Percentiles rank a stretch among this genome's conserved stretches.
Conservation (phyloP, 441 rosid genomes). For the Manihot esculenta region DNA sequence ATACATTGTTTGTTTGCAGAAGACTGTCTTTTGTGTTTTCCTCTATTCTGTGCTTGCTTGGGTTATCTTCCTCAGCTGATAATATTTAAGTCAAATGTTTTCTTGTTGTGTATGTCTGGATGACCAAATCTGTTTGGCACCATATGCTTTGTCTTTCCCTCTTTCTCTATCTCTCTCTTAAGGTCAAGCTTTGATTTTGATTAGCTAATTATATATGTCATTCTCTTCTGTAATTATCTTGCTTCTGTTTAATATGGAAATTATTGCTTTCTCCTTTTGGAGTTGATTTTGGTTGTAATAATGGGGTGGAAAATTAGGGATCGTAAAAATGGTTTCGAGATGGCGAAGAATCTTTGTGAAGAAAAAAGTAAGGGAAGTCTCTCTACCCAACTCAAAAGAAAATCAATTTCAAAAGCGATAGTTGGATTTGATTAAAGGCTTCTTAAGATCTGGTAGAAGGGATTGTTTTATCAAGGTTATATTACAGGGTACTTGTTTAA, state of each 20-base stretch:
- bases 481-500: no score
- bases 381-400: no score
- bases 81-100: no score
- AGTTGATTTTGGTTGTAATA: not conserved
- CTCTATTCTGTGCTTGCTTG: slow-evolving; percentile 8
- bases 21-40: not conserved
- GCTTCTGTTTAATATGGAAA: not conserved
- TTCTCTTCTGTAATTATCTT: not conserved
- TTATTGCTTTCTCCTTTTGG: not conserved
- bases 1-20: slow-evolving; percentile 5
- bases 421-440: not conserved
- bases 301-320: not conserved
- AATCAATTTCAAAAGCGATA: no score
- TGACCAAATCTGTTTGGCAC: not conserved
- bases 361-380: not conserved
- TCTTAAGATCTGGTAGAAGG: no score
- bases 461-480: no score
- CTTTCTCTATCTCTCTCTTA: not conserved
- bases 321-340: not conserved
- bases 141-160: not conserved
- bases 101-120: not conserved
- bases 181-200: slow-evolving; percentile 5
- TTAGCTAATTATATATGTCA: not conserved
- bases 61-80: not conserved
- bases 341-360: not conserved